These are phyloP conservation scores for Viridothelium virens DNA, from an alignment of 495 filamentous ascomycete species.

Conservation along the genomic window DNA sequence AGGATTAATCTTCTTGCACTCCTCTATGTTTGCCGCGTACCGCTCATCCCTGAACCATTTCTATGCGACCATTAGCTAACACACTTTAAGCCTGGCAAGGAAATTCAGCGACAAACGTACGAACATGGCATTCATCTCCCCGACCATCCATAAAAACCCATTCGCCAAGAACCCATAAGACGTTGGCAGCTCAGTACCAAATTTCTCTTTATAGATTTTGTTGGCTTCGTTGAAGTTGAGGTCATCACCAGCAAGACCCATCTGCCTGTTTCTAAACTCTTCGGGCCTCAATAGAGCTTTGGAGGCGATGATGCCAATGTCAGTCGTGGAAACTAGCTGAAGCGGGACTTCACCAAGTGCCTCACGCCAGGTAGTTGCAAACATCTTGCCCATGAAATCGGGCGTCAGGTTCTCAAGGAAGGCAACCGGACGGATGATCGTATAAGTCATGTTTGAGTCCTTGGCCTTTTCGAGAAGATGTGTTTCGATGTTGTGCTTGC, in stretches of 20 bases:
- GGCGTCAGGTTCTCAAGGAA: slow-evolving; percentile 62
- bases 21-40: slow-evolving; percentile 51
- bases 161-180: slow-evolving; percentile 30
- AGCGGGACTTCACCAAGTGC: slow-evolving; percentile 43
- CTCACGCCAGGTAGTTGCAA: slow-evolving; percentile 46
- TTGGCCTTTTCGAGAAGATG: slow-evolving; percentile 44
- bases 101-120: background rate
- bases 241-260: slow-evolving; percentile 55
- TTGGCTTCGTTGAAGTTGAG: slow-evolving; percentile 45
- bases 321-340: slow-evolving; percentile 49
- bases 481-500: slow-evolving; percentile 58
- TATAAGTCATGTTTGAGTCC: slow-evolving; percentile 37
- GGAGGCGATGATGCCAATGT: slow-evolving; percentile 60
- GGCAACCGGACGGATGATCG: slow-evolving; percentile 54
- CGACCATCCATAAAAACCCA: slow-evolving; percentile 39
- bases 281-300: slow-evolving; percentile 50
- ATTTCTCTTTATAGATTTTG: slow-evolving; percentile 44
- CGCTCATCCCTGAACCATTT: slow-evolving; percentile 55
- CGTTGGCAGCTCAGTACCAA: slow-evolving; percentile 31
- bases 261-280: slow-evolving; percentile 38
- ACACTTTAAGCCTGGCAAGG: background rate
- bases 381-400: slow-evolving; percentile 52
- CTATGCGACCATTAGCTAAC: background rate
- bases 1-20: slow-evolving; percentile 44
- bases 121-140: slow-evolving; percentile 55